A percentile compares a stretch with the other conserved stretches of the same genome.
These are phyloP conservation scores for Rubia balearica DNA, from an alignment of 305 asterid species.

Conservation along the genomic window DNA sequence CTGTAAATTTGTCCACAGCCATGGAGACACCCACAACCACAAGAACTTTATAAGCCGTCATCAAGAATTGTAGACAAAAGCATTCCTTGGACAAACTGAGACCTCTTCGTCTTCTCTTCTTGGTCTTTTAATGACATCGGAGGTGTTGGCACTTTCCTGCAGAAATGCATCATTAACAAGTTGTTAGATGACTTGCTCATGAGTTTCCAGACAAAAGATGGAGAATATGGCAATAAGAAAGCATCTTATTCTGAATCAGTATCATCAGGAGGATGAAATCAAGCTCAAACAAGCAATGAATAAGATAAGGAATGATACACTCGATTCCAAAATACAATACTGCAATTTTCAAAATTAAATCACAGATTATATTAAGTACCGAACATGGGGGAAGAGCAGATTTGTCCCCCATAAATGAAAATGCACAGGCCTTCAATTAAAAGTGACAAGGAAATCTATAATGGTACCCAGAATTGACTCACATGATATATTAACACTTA, in stretches of 20 bases:
- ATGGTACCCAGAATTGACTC: neutral
- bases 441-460: too few species aligned
- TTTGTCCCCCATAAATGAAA: neutral
- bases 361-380: neutral
- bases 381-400: too few species aligned
- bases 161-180: slow-evolving; percentile 13
- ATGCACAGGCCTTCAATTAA: neutral
- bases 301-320: neutral
- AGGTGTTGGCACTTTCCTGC: slow-evolving; percentile 42
- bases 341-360: too few species aligned
- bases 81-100: slow-evolving; percentile 51
- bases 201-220: neutral
- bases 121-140: slow-evolving; percentile 50
- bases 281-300: neutral
- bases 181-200: neutral
- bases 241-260: neutral
- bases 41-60: slow-evolving; percentile 26
- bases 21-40: neutral
- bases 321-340: neutral
- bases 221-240: neutral
- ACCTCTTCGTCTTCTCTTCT: slow-evolving; percentile 55
- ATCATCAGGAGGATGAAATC: neutral
- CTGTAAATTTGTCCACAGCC: neutral
- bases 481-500: neutral
- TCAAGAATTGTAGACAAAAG: slow-evolving; percentile 48